Percentiles rank a stretch among this genome's conserved stretches.
phyloP scores from a whole-genome alignment of 1,284 basidiomycete species.

The Cutaneotrichosporon cyanovorans region DNA sequence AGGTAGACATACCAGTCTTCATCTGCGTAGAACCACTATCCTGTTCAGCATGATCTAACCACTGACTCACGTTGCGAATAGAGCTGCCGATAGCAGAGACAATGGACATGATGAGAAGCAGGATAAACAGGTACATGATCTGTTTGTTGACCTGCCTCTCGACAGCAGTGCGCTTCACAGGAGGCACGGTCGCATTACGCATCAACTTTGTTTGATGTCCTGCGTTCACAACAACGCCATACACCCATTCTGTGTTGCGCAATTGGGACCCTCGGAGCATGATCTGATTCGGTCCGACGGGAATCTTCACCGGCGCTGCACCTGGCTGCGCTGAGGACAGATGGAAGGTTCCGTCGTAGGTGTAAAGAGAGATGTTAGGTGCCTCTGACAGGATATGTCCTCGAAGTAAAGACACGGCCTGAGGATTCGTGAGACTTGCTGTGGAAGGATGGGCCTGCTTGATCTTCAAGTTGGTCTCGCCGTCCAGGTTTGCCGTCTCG shows the following conservation, averaged over 20 bases:
- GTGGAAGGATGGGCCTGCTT: conserved; percentile 89
- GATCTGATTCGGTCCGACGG: conserved; percentile 90
- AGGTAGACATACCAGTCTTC: conserved; percentile 72
- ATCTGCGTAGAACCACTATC: conserved; percentile 68
- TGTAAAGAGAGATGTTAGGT: conserved; percentile 96
- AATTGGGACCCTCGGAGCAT: conserved; percentile 90
- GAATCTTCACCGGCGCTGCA: conserved; percentile 59
- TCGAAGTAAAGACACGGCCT: conserved; percentile 62
- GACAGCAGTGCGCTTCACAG: conserved; percentile 93
- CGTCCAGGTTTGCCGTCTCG: conserved; percentile 94
- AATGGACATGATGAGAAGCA: conserved; percentile 78
- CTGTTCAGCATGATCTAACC: background rate
- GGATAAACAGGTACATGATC: conserved; percentile 89
- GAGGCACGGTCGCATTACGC: conserved; percentile 88
- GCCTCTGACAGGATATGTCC: conserved; percentile 88
- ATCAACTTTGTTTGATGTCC: conserved; percentile 98
- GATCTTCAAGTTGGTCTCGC: conserved; percentile 98
- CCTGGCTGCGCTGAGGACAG: conserved; percentile 46
- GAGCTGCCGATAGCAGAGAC: conserved; percentile 88
- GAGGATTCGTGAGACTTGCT: conserved; percentile 66
- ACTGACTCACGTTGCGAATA: conserved; percentile 56
- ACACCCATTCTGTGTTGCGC: conserved; percentile 93
- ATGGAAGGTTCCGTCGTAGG: conserved; percentile 76
- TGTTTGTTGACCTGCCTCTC: conserved; percentile 94
- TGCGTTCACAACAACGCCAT: conserved; percentile 88